Base-by-base conservation (phyloP, 1,284 basidiomycete genomes). In the Trichosporon ovoides region DNA sequence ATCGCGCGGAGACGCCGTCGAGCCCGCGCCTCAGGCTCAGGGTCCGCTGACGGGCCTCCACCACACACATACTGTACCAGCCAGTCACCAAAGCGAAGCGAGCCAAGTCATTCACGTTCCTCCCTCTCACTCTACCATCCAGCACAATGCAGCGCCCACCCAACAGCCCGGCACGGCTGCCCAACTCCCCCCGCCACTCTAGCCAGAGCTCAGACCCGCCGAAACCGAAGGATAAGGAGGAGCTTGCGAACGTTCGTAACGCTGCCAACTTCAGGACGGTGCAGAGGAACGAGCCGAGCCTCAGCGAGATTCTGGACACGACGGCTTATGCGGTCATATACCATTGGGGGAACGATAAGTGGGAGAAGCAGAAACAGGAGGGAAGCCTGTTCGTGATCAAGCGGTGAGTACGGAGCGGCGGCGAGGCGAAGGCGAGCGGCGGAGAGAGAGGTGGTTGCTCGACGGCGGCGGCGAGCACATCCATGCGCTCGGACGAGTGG, bases 321-420 rank as follows among this genome's bases (percentile, higher is more conserved):
- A 66, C 62, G 18, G 67, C 66, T 1, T 72, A 74, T 59, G 65
- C 66, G 12, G 67, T 69, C 14, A 66, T 74, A 11, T 76, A 73
- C 57, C 67, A 69, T 33, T 73, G 68, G 53, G 68, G 72, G 38
- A 69, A 66, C 24, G 59, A 36, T 1, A 63, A 66, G 38, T 76
- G 74, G 74, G 65, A 67, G 55, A 76, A 74, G 66, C 68, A 73
- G 63, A 76, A 76, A 57, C 66, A 68, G 63, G 74, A 75, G 57
- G 74, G 74, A 28, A 66, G 70, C 9, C 53, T 73, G 40, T 76
- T 76, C 53, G 64, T 76, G 22, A 70, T 76, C 18, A 52, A 63
- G 20, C 55, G 74, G 74, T 73, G 56, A 52, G 71, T 64, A n/a
- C 7, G n/a, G 18, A n/a, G n/a, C n/a, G n/a, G n/a, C n/a, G n/a